These are phyloP conservation scores for Trichosporon ovoides DNA, from an alignment of 1,284 basidiomycete species.

Conservation along the genomic window DNA sequence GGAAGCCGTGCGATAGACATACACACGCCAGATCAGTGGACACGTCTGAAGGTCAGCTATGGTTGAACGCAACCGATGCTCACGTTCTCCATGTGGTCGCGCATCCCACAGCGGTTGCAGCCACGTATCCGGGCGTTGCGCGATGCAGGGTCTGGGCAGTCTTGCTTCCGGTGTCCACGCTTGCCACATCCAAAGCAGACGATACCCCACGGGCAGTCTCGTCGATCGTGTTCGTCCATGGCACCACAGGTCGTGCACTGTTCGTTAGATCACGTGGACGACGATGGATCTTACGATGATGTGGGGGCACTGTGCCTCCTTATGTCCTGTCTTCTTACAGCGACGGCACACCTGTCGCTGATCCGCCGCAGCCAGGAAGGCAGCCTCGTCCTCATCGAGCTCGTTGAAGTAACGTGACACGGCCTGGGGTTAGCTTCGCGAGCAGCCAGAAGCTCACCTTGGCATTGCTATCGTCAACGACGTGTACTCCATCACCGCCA, in stretches of 20 bases:
- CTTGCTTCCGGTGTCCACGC: slow-evolving; percentile 78
- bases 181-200: slow-evolving; percentile 80
- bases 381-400: slow-evolving; percentile 27
- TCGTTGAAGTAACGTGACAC: slow-evolving; percentile 38
- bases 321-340: slow-evolving; percentile 43
- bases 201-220: slow-evolving; percentile 76
- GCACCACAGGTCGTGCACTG: slow-evolving; percentile 85
- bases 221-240: slow-evolving; percentile 73
- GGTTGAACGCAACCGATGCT: slow-evolving; percentile 24
- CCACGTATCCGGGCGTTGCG: slow-evolving; percentile 43
- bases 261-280: not conserved
- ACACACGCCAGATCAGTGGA: slow-evolving; percentile 79
- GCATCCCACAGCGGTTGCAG: slow-evolving; percentile 71
- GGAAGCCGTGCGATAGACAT: slow-evolving; percentile 63
- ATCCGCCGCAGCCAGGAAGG: slow-evolving; percentile 41
- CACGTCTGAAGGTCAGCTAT: slow-evolving; percentile 60
- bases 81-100: slow-evolving; percentile 64
- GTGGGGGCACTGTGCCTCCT: slow-evolving; percentile 34
- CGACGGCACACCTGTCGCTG: slow-evolving; percentile 37
- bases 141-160: slow-evolving; percentile 65
- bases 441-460: slow-evolving; percentile 17
- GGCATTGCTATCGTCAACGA: slow-evolving; percentile 34
- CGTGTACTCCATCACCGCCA: slow-evolving; percentile 31
- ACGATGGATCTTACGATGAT: slow-evolving; percentile 28
- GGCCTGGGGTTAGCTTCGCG: slow-evolving; percentile 23